phyloP scores from a whole-genome alignment of 306 rosid genomes.

The Malus orientalis region DNA sequence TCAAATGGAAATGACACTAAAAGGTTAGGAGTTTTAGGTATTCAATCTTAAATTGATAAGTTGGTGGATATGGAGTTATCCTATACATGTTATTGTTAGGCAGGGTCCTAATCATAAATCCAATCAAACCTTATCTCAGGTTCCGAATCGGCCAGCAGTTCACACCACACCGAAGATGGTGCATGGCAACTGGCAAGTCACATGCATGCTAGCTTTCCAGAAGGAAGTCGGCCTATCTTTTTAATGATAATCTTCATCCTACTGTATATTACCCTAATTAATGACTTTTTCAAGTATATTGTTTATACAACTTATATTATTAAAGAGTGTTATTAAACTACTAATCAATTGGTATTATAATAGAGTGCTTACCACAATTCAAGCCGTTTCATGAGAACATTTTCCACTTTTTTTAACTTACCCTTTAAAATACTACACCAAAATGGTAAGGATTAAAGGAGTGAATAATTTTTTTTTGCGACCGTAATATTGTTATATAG shows the following conservation, averaged over 20 bases:
- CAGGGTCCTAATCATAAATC: background rate
- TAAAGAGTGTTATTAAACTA: background rate
- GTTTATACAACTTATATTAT: background rate
- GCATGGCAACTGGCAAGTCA: background rate
- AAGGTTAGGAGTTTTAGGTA: too few relatives aligned
- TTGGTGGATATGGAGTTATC: background rate
- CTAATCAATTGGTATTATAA: background rate
- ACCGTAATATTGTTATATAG: too few relatives aligned
- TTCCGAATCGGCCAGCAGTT: background rate
- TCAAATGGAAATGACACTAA: too few relatives aligned
- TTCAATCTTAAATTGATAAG: background rate
- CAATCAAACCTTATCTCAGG: background rate
- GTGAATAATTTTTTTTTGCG: too few relatives aligned
- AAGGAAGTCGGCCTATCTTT: background rate
- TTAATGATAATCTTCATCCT: background rate
- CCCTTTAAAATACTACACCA: too few relatives aligned
- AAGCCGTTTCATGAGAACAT: background rate
- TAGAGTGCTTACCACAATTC: background rate
- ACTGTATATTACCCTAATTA: background rate
- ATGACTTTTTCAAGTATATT: background rate
- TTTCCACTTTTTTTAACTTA: too few relatives aligned
- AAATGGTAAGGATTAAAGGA: too few relatives aligned
- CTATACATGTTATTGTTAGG: background rate
- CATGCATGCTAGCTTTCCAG: background rate
- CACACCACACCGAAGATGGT: background rate